Evolutionary conservation across 331 rosid species (phyloP), one percentile per base, ranked within the genome.

Genomic region (Pyrus hybrid): DNA sequence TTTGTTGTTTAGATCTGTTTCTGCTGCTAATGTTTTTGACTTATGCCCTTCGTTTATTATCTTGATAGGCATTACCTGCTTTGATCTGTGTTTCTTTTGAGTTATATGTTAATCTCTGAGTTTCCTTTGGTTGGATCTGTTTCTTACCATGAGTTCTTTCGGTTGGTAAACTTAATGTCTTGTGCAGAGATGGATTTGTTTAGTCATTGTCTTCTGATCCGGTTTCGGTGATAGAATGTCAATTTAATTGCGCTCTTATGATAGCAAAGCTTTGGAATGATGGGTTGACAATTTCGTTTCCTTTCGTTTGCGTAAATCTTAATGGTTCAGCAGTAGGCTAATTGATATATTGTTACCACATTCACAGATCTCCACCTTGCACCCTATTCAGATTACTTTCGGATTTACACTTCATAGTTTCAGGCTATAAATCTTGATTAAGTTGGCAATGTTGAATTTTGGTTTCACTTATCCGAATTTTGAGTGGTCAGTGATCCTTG

Each of bases 71-170:
- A 13, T 65, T 23, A 5, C 33, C 8, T 75, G 67, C 18, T 54
- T 21, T 56, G 82, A 79, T 65, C 63, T 66, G 37, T 65, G 25
- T 71, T 70, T 60, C 22, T 45, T n/a, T 10, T 21, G 54, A 28
- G 28, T 20, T 58, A 29, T 65, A 25, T 29, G 72, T 8, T 49
- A 17, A 9, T 18, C 2, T 17, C n/a, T 47, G 53, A 9, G 28
- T 4, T 35, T 1, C 9, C 2, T 66, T 66, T 2, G 51, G 17
- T 12, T 32, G 12, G 29, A 67, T 37, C 30, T 37, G 71, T 35
- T 63, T 62, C 66, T 25, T 62, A 17, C 35, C 37, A 62, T 10
- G 61, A 8, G 5, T 54, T 54, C 13, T 54, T 54, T 53, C 63
- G 4, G 63, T 57, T 57, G 23, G 7, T 57, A 37, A 37, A 41